Conservation (phyloP, 306 rosid species). For the Aeschynomene evenia region DNA sequence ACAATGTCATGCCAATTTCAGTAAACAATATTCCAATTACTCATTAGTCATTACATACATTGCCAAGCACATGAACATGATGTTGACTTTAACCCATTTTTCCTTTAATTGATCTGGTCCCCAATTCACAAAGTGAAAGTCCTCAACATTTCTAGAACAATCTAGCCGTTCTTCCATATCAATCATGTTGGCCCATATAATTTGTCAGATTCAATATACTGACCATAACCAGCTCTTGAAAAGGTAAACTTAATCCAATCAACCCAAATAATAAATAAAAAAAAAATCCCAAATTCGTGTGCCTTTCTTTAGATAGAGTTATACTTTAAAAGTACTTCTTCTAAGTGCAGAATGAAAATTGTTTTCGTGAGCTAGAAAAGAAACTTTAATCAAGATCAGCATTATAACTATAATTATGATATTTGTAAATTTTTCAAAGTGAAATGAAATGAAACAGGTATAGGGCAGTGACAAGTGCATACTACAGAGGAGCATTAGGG, state of each 20-base stretch:
- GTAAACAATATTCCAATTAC: not conserved
- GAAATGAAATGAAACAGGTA: constrained; percentile 42
- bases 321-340: not conserved
- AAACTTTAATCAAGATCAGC: not conserved
- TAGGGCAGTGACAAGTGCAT: constrained; percentile 91
- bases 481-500: constrained; percentile 88
- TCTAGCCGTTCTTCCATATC: not conserved
- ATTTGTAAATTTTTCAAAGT: not conserved
- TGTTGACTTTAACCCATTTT: not conserved
- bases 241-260: not conserved
- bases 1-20: not conserved
- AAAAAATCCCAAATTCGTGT: not conserved
- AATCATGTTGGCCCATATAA: not conserved
- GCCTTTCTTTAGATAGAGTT: not conserved
- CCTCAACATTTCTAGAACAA: not conserved
- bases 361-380: no score
- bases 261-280: no score
- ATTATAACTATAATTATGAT: not conserved
- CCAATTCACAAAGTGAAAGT: not conserved
- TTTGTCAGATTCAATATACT: not conserved
- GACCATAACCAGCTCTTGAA: not conserved
- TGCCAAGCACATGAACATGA: not conserved
- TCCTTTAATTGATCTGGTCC: not conserved
- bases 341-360: no score
- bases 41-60: not conserved